Evolutionary conservation across 768 basidiomycete genomes (phyloP).

Genomic region (Sarcomyxa edulis): DNA sequence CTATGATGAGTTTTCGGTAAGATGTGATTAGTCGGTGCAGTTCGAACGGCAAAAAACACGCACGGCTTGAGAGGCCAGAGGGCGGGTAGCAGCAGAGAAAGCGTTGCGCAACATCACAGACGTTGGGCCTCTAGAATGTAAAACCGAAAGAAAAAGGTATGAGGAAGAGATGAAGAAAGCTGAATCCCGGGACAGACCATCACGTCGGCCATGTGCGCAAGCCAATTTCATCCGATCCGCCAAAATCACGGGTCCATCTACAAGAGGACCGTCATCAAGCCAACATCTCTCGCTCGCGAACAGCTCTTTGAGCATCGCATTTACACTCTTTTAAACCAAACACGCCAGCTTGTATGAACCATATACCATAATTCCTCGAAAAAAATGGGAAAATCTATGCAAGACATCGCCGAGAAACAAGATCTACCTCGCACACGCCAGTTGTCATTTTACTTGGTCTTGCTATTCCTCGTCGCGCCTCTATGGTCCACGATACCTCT

Average conservation of each 20-base stretch:
- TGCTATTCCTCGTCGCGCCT: conserved; percentile 53
- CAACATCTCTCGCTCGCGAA: no score
- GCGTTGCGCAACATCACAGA: conserved; percentile 64
- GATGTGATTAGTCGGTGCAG: neutral
- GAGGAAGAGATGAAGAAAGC: no score
- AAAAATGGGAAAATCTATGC: no score
- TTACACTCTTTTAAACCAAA: conserved; percentile 4
- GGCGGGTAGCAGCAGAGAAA: conserved; percentile 50
- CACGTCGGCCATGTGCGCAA: no score
- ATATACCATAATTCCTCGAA: neutral
- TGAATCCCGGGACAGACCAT: no score
- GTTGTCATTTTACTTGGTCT: conserved; percentile 52
- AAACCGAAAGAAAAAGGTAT: conserved; percentile 19
- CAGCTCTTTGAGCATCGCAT: neutral
- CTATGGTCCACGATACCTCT: conserved; percentile 59
- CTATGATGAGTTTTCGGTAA: conserved; percentile 25
- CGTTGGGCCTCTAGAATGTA: conserved; percentile 22
- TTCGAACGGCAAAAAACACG: conserved; percentile 14
- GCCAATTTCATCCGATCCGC: no score
- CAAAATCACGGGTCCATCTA: neutral
- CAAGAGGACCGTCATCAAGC: no score
- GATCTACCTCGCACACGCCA: conserved; percentile 30
- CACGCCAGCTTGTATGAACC: no score
- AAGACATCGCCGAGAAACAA: conserved; percentile 35
- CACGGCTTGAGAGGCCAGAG: conserved; percentile 48